Percentiles rank a stretch among this genome's conserved stretches.
These are phyloP conservation scores for Pseudogymnoascus sp. DNA, from an alignment of 2,329 filamentous ascomycete species.

Conservation along the genomic window DNA sequence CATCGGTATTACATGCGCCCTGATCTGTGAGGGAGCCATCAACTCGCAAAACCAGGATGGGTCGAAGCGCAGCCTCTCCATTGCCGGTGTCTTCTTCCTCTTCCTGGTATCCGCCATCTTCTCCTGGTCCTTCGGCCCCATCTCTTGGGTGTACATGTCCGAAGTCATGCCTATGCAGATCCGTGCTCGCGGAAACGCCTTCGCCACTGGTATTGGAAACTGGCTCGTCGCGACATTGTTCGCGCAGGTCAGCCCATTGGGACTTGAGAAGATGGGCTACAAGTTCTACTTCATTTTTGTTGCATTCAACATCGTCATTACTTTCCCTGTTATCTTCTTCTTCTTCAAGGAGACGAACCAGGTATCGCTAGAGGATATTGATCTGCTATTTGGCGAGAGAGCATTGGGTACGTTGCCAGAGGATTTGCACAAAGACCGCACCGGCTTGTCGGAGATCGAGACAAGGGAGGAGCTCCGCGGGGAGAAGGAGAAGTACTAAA, in stretches of 20 bases:
- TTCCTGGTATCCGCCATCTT: slow-evolving; percentile 54
- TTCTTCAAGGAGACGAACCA: slow-evolving; percentile 45
- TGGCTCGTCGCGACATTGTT: slow-evolving; percentile 52
- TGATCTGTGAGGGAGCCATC: slow-evolving; percentile 52
- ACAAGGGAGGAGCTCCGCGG: background rate
- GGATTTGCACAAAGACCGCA: slow-evolving; percentile 28
- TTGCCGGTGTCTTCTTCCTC: slow-evolving; percentile 57
- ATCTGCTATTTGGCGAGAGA: slow-evolving; percentile 45
- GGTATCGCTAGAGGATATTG: slow-evolving; percentile 48
- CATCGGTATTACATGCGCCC: slow-evolving; percentile 44
- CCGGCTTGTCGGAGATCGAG: background rate
- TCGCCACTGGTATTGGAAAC: slow-evolving; percentile 49
- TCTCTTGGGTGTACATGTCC: slow-evolving; percentile 56
- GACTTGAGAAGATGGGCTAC: slow-evolving; percentile 39
- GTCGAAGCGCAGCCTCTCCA: slow-evolving; percentile 38
- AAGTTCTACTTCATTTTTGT: slow-evolving; percentile 52
- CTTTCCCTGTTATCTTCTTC: slow-evolving; percentile 38
- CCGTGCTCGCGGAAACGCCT: slow-evolving; percentile 48
- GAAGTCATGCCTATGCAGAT: slow-evolving; percentile 62
- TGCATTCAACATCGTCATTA: slow-evolving; percentile 32
- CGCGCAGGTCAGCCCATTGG: slow-evolving; percentile 49
- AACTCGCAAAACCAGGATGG: slow-evolving; percentile 42
- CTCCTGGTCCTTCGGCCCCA: slow-evolving; percentile 49
- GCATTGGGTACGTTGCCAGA: slow-evolving; percentile 38
- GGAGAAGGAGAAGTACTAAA: background rate